Percentiles rank a stretch among this genome's conserved stretches.
Conservation (phyloP, 2,329 filamentous ascomycete genomes). For the Penicillium fuscoglaucum region DNA sequence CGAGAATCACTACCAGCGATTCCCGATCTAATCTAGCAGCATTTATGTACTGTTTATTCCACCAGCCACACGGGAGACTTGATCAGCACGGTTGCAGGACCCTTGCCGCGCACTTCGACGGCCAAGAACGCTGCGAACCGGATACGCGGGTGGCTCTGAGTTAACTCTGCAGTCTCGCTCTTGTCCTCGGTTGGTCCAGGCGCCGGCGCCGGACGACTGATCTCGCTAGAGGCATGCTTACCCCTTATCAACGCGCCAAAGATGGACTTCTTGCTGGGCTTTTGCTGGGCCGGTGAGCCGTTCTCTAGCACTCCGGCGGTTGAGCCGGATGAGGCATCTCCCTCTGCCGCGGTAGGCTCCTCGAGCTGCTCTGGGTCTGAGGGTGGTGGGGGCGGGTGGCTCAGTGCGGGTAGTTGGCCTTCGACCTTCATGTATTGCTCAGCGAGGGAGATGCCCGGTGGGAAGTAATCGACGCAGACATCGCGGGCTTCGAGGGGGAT, state of each 20-base stretch:
- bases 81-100: constrained; percentile 62
- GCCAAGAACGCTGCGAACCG: constrained; percentile 74
- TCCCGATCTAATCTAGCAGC: no score
- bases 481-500: constrained; percentile 89
- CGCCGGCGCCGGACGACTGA: constrained; percentile 13
- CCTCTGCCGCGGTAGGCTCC: constrained; percentile 14
- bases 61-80: constrained; percentile 69
- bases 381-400: constrained; percentile 21
- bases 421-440: constrained; percentile 84
- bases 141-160: constrained; percentile 62
- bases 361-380: constrained; percentile 23
- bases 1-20: not conserved
- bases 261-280: constrained; percentile 44
- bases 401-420: constrained; percentile 61
- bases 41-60: constrained; percentile 15
- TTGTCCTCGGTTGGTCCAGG: constrained; percentile 25
- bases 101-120: constrained; percentile 70
- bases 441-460: constrained; percentile 71
- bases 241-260: constrained; percentile 45
- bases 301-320: constrained; percentile 19
- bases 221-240: constrained; percentile 26
- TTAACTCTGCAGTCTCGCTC: constrained; percentile 20
- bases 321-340: constrained; percentile 27
- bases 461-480: constrained; percentile 80
- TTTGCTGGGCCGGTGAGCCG: constrained; percentile 21